Evolutionary conservation across 371 early-diverging fungal genomes (phyloP).

Genomic region (Lichtheimia hyalospora): DNA sequence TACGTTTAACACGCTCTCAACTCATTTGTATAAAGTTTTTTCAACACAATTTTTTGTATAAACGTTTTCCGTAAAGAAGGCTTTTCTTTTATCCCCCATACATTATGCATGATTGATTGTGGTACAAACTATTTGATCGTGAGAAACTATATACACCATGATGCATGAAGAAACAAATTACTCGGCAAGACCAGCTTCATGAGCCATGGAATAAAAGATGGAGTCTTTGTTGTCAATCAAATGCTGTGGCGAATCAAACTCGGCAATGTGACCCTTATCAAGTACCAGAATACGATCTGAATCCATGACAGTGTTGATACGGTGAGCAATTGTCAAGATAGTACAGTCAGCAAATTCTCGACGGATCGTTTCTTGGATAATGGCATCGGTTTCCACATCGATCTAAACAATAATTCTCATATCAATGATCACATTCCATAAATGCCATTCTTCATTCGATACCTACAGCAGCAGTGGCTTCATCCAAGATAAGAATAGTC

Average conservation of each 20-base stretch:
- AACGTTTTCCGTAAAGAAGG: background rate
- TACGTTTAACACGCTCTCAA: background rate
- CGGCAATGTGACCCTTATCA: conserved; percentile 74
- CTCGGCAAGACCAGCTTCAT: conserved; percentile 65
- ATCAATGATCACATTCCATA: background rate
- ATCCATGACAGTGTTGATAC: conserved; percentile 90
- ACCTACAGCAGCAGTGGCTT: conserved; percentile 83
- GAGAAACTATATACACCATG: background rate
- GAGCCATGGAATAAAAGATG: conserved; percentile 72
- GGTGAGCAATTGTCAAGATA: conserved; percentile 92
- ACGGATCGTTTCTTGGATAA: conserved; percentile 91
- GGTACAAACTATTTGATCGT: background rate
- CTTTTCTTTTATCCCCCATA: too few species aligned
- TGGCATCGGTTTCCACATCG: conserved; percentile 78
- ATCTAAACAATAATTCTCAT: conserved; percentile 35
- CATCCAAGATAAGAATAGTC: conserved; percentile 83
- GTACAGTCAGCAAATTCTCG: conserved; percentile 85
- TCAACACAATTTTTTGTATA: conserved; percentile 1
- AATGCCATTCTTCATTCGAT: background rate
- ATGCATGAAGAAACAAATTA: conserved; percentile 11
- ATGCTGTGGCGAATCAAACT: conserved; percentile 73
- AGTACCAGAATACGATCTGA: conserved; percentile 82
- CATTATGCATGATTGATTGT: background rate
- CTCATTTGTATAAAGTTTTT: conserved; percentile 14
- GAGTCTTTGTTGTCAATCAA: conserved; percentile 65